Base-by-base conservation (phyloP, 306 rosid species). In the Mimosa bimucronata region DNA sequence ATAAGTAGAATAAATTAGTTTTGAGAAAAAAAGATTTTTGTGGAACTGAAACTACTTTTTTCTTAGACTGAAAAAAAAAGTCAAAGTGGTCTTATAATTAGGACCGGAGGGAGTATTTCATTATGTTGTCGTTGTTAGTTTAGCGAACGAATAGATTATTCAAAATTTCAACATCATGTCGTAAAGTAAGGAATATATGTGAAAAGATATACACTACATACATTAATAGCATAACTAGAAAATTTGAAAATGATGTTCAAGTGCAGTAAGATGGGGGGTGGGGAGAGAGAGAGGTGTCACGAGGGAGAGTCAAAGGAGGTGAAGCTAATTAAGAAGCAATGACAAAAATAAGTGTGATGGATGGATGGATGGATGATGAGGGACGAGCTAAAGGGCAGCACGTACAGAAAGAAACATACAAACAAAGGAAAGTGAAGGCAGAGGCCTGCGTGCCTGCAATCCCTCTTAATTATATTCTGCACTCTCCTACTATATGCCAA, bases 381-480 rank as follows among this genome's bases (percentile, higher is more conserved):
- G 26, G 21, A 44, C 16, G n/a, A 19, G 55, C 26, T 10, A 53
- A 34, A 34, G 5, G 38, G 38, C 38, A 34, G 5, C 38, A 34
- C n/a, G n/a, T n/a, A 48, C 60, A 19, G 11, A 23, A 9, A 93
- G 88, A 88, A 75, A 91, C 80, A 89, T 53, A 53, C 25, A 89
- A 89, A 89, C 94, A 88, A 92, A 91, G 82, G 86, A 85, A 87
- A 85, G 85, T 82, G 82, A 84, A 53, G 90, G 86, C 84, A 73
- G 79, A 72, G 79, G 87, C 29, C 15, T 57, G 64, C 29, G 5
- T 34, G 38, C 38, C 38, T 34, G 38, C 38, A 34, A 21, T 9
- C 15, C 3, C 30, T n/a, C 62, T 90, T 88, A 83, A 87, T 83
- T 83, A 86, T 88, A 34, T 34, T 88, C 89, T 88, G 91, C 85